Base-by-base conservation (phyloP, 495 filamentous ascomycete genomes). In the Penicillium flavigenum region DNA sequence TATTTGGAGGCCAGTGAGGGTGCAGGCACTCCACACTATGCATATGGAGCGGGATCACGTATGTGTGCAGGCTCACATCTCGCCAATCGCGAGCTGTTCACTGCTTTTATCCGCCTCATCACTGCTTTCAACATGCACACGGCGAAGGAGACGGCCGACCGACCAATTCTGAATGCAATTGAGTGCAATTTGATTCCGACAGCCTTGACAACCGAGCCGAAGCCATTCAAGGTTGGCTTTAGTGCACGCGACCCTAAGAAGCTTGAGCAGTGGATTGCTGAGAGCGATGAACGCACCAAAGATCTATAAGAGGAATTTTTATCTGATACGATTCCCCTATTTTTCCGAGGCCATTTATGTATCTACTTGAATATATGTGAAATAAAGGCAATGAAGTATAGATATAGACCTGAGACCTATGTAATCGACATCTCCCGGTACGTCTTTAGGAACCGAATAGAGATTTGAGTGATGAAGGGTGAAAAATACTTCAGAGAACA, bases 31-130 rank as follows among this genome's bases (percentile, higher is more conserved):
- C 83, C 84, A 0, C 87, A 89, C 62, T 90, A 87, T 60, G 85
- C 75, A 20, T 89, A 88, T 62, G 87, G 87, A 9, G 86, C 86
- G 2, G 86, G 86, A 1, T 82, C 79, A n/a, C 77, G 86, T 26
- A 88, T 88, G 84, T 89, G 86, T 68, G 83, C 81, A n/a, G 86
- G 86, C n/a, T 83, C 79, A 2, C 84, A 88, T 52, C 72, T 88
- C 3, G 86, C 84, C 3, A 88, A 88, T 63, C 78, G 86, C 0
- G 85, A 87, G 64, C 73, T 88, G 11, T 88, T 82, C 67, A 87
- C 84, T 4, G 85, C 86, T 0, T 88, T 86, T 60, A 63, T 89
- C 29, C 75, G 87, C n/a, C 69, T 90, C 22, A 85, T 90, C 60
- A 81, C 77, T 6, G 86, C 85, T 0, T 90, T 90, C 61, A 70